Evolutionary conservation across 2,329 filamentous ascomycete genomes (phyloP), one percentile per base, ranked within the genome.

Genomic region (Tolypocladium capitatum): DNA sequence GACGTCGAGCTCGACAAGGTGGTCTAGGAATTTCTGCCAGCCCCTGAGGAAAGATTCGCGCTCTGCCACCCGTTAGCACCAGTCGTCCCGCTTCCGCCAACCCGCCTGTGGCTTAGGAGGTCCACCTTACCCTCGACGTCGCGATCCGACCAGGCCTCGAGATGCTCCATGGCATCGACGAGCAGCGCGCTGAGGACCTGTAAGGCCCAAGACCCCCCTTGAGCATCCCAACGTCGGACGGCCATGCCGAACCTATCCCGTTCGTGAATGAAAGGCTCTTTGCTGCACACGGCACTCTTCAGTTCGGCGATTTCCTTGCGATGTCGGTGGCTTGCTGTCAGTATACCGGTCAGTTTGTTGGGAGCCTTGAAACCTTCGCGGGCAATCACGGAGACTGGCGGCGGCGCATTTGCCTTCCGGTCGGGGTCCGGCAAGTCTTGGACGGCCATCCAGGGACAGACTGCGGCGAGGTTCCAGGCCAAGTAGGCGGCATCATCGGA

Each of bases 301-400:
- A 83, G 60, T 10, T 64, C 65, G 28, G 76, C 68, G n/a, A 94
- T 86, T 40, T 81, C 74, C 4, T 66, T 56, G 42, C 77, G 71
- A 54, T 89, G 73, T n/a, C 68, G 71, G 45, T 83, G 72, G 9
- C 84, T 77, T 21, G 79, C 77, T 14, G 75, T 74, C 47, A 92
- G 69, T 5, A 91, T 66, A 53, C 81, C 80, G 40, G 76, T 78
- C 5, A 88, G 68, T 60, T 84, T 92, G 60, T 89, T 94, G 2
- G 85, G 79, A 1, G 82, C 76, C 58, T 84, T 88, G 60, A 94
- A 80, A 5, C 88, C 88, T 60, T 94, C 86, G 31, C 83, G 74
- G 5, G 80, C 82, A 4, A 81, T 75, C 18, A 80, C 50, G 8
- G 63, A 58, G 24, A 63, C 56, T 2, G 59, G 71, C 1, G 83